Base-by-base conservation (phyloP, 139 green algal species). In the Mesotaenium endlicherianum region DNA sequence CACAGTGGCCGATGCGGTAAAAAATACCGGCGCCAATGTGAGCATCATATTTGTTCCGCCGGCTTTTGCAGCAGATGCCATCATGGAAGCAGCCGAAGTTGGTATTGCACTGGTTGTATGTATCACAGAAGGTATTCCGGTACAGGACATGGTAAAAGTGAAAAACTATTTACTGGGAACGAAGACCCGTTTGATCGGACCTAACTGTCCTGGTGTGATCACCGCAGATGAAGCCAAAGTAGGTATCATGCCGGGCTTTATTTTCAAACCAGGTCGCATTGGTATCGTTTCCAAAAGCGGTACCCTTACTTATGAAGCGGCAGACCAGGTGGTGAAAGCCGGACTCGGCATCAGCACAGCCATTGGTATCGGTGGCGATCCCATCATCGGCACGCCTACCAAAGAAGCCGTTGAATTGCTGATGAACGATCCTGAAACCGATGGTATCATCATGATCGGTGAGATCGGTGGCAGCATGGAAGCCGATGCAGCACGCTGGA, bases 161-260 rank as follows among this genome's bases (percentile, higher is more conserved):
- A 88, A 93, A 90, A 80, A 91, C 92, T 76, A 92, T 97, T 87
- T 92, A 14, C 72, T 30, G 11, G n/a, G n/a, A n/a, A n/a, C n/a
- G n/a, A n/a, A n/a, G 49, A 97, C 94, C 42, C 88, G 95, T 2
- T 87, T 99, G 2, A 99, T 99, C 78, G 96, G 95, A 0, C 96
- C 96, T 80, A 99, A 99, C 89, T 99, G 96, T 89, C 96, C 96
- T 0, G 96, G 95, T 4, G 90, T 92, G 69, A 89, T 89, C 80
- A 91, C 85, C 90, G 95, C 96, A 31, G 96, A 94, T 1, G 95
- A 98, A 84, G 98, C 95, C 93, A 99, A 98, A 89, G 98, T 99
- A 55, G 95, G 96, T 41, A 99, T 99, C 92, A 98, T 98, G 94
- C 94, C 94, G 53, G 96, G 96, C 20, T 98, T 98, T 92, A 99